Evolutionary conservation across 2,329 filamentous ascomycete species (phyloP).

Genomic region (Talaromyces pinophilus): DNA sequence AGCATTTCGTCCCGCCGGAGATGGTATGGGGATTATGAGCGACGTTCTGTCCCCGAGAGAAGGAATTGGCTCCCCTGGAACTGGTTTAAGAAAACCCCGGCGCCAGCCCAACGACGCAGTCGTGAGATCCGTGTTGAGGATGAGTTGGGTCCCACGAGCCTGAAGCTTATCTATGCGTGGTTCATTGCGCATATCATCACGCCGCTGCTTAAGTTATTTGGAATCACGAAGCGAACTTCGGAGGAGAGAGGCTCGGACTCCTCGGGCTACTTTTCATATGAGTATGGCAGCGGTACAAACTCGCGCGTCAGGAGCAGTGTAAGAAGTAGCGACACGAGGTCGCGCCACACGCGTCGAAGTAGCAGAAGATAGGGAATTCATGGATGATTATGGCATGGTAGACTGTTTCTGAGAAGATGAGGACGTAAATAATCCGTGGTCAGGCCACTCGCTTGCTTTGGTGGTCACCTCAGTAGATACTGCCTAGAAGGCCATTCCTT

Average conservation of each 20-base stretch:
- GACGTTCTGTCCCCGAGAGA: background rate
- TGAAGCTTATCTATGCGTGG: background rate
- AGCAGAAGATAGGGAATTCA: background rate
- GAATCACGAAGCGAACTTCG: background rate
- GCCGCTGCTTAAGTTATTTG: background rate
- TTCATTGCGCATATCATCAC: background rate
- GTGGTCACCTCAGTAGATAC: no score
- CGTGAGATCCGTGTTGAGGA: background rate
- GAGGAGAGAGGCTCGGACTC: background rate
- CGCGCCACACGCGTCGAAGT: background rate
- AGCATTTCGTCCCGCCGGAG: background rate
- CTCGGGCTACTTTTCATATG: background rate
- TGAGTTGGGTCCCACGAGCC: background rate
- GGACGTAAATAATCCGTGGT: no score
- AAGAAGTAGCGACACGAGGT: background rate
- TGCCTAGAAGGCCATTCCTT: no score
- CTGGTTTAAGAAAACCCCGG: background rate
- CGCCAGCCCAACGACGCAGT: background rate
- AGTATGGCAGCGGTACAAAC: background rate
- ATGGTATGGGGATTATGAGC: background rate
- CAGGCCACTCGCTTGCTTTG: no score
- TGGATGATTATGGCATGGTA: background rate
- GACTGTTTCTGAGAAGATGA: background rate
- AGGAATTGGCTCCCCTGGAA: background rate
- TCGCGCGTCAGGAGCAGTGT: background rate